Base-by-base conservation (phyloP, 176 grass and related monocot species). In the Hyparrhenia diplandra region DNA sequence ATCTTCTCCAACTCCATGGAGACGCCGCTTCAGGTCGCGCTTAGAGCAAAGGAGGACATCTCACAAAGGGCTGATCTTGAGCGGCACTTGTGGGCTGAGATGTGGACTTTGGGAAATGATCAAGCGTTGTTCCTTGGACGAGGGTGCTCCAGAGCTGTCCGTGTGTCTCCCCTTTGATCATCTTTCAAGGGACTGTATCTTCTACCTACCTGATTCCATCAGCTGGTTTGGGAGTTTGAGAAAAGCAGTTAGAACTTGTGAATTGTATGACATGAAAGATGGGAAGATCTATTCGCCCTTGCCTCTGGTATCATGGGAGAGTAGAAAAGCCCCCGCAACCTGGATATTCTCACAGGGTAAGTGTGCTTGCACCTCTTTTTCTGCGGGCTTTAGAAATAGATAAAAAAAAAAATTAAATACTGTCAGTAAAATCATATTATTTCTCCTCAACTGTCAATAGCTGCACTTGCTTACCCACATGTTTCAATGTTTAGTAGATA, bases 101-200 rank as follows among this genome's bases (percentile, higher is more conserved):
- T 75, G 31, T 59, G n/a, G 32, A 39, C 10, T 58, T 75, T 58
- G 73, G 47, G 29, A 1, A 12, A 54, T 13, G 46, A 55, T 10
- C 71, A 35, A 14, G 71, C 47, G 1, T 36, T 74, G 30, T 74
- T 74, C 31, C 18, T 57, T 36, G 71, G 72, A 2, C 72, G 20
- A 74, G 72, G 72, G 20, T 74, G 72, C 72, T 74, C 72, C 0
- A 36, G 72, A 74, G 71, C 7, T 74, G 30, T 55, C 16, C 10
- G 0, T 13, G 47, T 74, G 47, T 74, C 49, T 16, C 49, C 72
- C 7, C 16, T n/a, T n/a, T n/a, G n/a, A 36, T 1, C 49, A 74
- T 74, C 49, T 57, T 32, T 36, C 29, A 55, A 4, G 30, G 9
- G 71, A 74, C 5, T 36, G 49, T 54, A 18, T 74, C 72, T 74